These are phyloP conservation scores for Aspergillus neotritici DNA, from an alignment of 2,329 filamentous ascomycete genomes.

Conservation along the genomic window DNA sequence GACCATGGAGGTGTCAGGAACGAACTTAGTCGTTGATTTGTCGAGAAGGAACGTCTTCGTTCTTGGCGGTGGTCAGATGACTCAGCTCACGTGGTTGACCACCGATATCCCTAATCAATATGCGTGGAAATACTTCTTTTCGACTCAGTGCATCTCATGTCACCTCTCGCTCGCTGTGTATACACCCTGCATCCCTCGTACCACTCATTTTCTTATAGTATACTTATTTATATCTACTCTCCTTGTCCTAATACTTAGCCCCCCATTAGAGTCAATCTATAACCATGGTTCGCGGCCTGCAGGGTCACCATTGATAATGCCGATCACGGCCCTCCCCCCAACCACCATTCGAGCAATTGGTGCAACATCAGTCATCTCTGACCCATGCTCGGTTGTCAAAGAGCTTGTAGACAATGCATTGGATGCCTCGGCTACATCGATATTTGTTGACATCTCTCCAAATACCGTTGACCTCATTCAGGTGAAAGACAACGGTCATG, in stretches of 20 bases:
- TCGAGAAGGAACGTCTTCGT: background rate
- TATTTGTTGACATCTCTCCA: conserved; percentile 53
- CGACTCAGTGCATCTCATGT: background rate
- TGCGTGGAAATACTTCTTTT: conserved; percentile 15
- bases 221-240: conserved; percentile 6
- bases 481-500: conserved; percentile 59
- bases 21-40: background rate
- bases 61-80: conserved; percentile 3
- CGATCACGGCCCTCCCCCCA: conserved; percentile 41
- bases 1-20: background rate
- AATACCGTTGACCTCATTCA: conserved; percentile 60
- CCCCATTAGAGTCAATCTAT: background rate
- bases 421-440: conserved; percentile 54
- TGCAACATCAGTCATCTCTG: conserved; percentile 53
- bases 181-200: background rate
- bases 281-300: background rate
- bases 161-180: background rate
- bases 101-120: background rate
- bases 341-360: conserved; percentile 48
- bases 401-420: conserved; percentile 64
- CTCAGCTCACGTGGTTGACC: conserved; percentile 10
- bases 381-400: conserved; percentile 55
- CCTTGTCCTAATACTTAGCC: background rate
- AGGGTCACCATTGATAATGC: conserved; percentile 30
- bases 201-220: background rate